Conservation (phyloP, 2,329 filamentous ascomycete genomes). For the Rhynchosporium agropyri region DNA sequence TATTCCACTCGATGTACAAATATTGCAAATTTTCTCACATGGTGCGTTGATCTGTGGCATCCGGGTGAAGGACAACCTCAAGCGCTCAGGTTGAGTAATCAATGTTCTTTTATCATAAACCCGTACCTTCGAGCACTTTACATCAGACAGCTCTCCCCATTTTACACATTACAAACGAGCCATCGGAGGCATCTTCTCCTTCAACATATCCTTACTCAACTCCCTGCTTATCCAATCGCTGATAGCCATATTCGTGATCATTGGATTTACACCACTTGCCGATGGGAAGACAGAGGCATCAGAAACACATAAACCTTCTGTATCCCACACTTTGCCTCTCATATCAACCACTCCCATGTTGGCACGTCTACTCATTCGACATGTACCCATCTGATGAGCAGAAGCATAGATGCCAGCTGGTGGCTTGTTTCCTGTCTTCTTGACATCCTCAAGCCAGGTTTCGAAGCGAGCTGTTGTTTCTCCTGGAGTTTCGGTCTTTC, state of each 20-base stretch:
- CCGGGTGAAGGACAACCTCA: no score
- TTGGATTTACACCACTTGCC: slow-evolving; percentile 76
- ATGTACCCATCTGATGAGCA: slow-evolving; percentile 79
- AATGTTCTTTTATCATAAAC: background rate
- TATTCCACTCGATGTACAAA: no score
- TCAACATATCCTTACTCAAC: slow-evolving; percentile 19
- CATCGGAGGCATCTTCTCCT: slow-evolving; percentile 21
- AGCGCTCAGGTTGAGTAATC: slow-evolving; percentile 5
- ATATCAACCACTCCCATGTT: slow-evolving; percentile 58
- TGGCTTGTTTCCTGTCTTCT: slow-evolving; percentile 51
- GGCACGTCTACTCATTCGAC: slow-evolving; percentile 61
- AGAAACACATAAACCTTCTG: slow-evolving; percentile 64
- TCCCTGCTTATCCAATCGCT: slow-evolving; percentile 56
- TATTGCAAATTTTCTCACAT: no score
- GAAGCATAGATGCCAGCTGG: slow-evolving; percentile 59
- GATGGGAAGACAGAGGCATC: slow-evolving; percentile 75
- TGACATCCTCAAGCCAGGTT: slow-evolving; percentile 57
- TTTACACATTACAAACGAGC: slow-evolving; percentile 18
- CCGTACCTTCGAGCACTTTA: background rate
- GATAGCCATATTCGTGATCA: slow-evolving; percentile 74
- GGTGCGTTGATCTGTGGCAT: no score
- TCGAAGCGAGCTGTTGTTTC: slow-evolving; percentile 61
- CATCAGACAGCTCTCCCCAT: background rate
- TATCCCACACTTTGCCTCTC: slow-evolving; percentile 63
- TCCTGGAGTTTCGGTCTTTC: slow-evolving; percentile 39